Evolutionary conservation across 768 basidiomycete species (phyloP), one percentile per base, ranked within the genome.

Genomic region (Zangia roseola): DNA sequence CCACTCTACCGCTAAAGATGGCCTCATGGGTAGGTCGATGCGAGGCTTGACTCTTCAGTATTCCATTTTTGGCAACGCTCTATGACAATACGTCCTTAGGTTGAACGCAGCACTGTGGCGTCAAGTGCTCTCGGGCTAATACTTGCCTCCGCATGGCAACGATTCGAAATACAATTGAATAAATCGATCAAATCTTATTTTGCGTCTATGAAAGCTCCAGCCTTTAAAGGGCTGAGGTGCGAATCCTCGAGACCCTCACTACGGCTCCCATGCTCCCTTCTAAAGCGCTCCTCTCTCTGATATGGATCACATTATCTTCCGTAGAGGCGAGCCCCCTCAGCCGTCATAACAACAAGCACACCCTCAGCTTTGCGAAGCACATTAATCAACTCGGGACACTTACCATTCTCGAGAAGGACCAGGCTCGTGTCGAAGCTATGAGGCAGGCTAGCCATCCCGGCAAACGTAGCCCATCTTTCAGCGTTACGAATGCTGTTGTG

Each of bases 401-500:
- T 7, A 56, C 31, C 31, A 43, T 59, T 35, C 52, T 57, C 33
- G 54, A 42, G 1, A 41, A 37, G 31, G 59, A 60, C 44, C 45
- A 49, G 23, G 52, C 57, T 38, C 54, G 57, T n/a, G 50, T 34
- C 21, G 41, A 47, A 17, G 36, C 33, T 10, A 42, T 57, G 47
- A 39, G 34, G 10, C 46, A 52, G 28, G 47, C 24, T 28, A 21
- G 20, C 10, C 23, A 25, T 28, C 42, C 25, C 19, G 25, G 26
- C 33, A 57, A 57, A 35, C 52, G 56, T 36, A 31, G 9, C 38
- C 23, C 35, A 35, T 42, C 46, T 23, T 23, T 52, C 24, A 38
- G 46, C 4, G 54, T 57, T 10, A 57, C 56, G 6, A 69, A 67
- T 40, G 42, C 43, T 17, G 56, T 34, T 9, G 58, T 64, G 6